phyloP scores from a whole-genome alignment of 169 alveolate species.

The Babesia ovata region DNA sequence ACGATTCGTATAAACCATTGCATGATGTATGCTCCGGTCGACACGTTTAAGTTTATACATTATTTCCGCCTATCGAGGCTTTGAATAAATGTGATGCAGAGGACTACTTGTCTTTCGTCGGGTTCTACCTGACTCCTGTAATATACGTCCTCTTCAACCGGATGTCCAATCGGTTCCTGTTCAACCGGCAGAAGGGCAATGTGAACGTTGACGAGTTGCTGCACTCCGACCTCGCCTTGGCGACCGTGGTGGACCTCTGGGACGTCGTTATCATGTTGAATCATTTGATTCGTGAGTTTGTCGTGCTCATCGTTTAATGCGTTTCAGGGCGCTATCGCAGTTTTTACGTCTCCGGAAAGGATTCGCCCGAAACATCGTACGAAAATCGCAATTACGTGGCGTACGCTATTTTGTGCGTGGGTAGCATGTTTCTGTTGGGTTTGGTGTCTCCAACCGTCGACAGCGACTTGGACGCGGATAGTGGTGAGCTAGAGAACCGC shows the following conservation, averaged over 20 bases:
- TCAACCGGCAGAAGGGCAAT: slow-evolving; percentile 25
- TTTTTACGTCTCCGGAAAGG: background rate
- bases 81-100: background rate
- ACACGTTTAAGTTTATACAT: no score
- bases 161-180: slow-evolving; percentile 51
- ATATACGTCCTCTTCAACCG: slow-evolving; percentile 52
- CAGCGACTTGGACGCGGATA: slow-evolving; percentile 32
- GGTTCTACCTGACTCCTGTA: slow-evolving; percentile 61
- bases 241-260: slow-evolving; percentile 66
- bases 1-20: no score
- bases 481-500: slow-evolving; percentile 12
- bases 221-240: slow-evolving; percentile 64
- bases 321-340: slow-evolving; percentile 26
- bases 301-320: background rate
- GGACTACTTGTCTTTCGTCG: slow-evolving; percentile 54
- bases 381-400: slow-evolving; percentile 10
- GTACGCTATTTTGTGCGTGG: slow-evolving; percentile 18
- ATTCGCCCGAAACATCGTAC: background rate
- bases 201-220: slow-evolving; percentile 65
- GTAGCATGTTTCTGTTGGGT: slow-evolving; percentile 42
- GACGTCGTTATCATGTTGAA: slow-evolving; percentile 59
- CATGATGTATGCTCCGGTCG: no score
- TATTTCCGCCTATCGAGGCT: no score
- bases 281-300: slow-evolving; percentile 52
- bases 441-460: slow-evolving; percentile 60